Base-by-base conservation (phyloP, 2,329 filamentous ascomycete genomes). In the Alternaria brassicicola region DNA sequence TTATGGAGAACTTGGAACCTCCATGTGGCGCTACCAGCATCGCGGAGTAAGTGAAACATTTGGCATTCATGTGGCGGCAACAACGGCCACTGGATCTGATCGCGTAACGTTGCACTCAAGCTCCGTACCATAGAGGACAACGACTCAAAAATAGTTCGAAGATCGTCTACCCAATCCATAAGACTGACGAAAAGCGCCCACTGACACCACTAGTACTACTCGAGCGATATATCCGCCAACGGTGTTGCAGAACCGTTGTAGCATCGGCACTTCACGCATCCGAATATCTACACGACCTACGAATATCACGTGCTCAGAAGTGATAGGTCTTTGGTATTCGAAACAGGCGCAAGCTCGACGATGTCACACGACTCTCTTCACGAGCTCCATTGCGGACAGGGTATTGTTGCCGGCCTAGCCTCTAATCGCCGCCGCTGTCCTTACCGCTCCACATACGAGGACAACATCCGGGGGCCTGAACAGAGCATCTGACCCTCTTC, bases 91-190 rank as follows among this genome's bases (percentile, higher is more conserved):
- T 28, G n/a, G 21, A 35, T 23, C 30, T 23, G 19, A 9, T 55
- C 13, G 59, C 36, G 48, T 23, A 49, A 61, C 54, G 54, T 63
- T 45, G 31, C 39, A 60, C 60, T 8, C 12, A 25, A 45, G 35
- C 12, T 10, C n/a, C 26, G 36, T 35, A 41, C 36, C 12, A 31
- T 17, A 47, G 10, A 46, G 38, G 48, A 48, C 56, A 61, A 55
- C 43, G 26, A 48, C 42, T 41, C 46, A 38, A 50, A 48, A 8
- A 57, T 58, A 64, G 57, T 53, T 66, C 65, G n/a, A 52, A 12
- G 21, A 46, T 30, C 39, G 45, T 49, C 54, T 48, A 59, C 35
- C 43, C 21, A 28, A 25, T 23, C 19, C 49, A 51, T 31, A 21
- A 47, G 4, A 39, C 12, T 26, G 21, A 26, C 5, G 10, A 28